phyloP scores from a whole-genome alignment of 2,329 filamentous ascomycete genomes.

The Stagonosporopsis tanaceti region DNA sequence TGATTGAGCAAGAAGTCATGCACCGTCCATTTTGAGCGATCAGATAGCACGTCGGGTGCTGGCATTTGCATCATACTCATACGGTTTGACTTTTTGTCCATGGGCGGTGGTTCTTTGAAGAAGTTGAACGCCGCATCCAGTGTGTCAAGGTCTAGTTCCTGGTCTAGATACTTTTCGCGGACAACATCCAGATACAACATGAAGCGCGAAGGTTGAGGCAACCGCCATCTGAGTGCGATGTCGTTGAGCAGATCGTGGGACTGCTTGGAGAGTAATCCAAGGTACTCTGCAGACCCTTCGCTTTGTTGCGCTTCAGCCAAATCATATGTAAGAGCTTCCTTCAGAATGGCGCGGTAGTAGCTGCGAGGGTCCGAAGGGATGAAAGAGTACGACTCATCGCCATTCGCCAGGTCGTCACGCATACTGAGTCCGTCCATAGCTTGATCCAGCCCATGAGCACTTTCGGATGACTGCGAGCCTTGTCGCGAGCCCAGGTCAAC shows the following conservation, averaged over 20 bases:
- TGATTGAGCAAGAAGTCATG: conserved; percentile 68
- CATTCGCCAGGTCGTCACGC: conserved; percentile 57
- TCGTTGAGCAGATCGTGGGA: conserved; percentile 86
- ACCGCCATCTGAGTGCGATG: conserved; percentile 85
- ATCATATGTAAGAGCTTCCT: conserved; percentile 74
- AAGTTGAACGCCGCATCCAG: conserved; percentile 84
- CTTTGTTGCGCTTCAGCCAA: conserved; percentile 57
- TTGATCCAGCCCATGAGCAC: conserved; percentile 69
- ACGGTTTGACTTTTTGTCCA: conserved; percentile 67
- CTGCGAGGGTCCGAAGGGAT: conserved; percentile 84
- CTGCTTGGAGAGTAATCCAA: conserved; percentile 71
- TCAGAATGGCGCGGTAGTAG: conserved; percentile 83
- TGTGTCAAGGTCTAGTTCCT: conserved; percentile 81
- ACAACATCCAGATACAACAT: conserved; percentile 86
- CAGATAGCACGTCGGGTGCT: conserved; percentile 52
- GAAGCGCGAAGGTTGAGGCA: conserved; percentile 81
- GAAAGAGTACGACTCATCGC: conserved; percentile 79
- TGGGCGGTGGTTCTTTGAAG: conserved; percentile 74
- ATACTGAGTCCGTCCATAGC: conserved; percentile 73
- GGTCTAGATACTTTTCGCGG: conserved; percentile 82
- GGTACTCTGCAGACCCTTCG: conserved; percentile 59
- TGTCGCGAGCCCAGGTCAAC: conserved; percentile 55
- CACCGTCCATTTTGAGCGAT: conserved; percentile 60
- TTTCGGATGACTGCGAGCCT: conserved; percentile 54
- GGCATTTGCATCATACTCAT: conserved; percentile 54